Evolutionary conservation across 176 grass and related monocot species (phyloP).

Genomic region (Oryza glaberrima): DNA sequence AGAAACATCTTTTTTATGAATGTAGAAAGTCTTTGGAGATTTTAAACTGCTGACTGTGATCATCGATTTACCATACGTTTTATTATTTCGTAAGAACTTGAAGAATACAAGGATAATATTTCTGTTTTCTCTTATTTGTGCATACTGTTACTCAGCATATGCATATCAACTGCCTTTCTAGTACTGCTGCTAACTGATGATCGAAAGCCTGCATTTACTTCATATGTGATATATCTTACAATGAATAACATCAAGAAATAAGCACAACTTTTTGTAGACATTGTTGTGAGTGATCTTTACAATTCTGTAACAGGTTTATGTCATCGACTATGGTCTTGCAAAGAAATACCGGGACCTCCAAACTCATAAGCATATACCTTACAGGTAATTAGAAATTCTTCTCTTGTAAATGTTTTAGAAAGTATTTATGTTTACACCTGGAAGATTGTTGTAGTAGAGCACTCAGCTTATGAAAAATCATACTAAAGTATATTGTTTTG

Average conservation of each 20-base stretch:
- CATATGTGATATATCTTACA: not conserved
- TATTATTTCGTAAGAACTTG: slow-evolving; percentile 4
- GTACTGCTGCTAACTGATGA: slow-evolving; percentile 20
- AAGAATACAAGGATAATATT: slow-evolving; percentile 12
- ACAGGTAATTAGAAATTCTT: slow-evolving; percentile 51
- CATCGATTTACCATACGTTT: not conserved
- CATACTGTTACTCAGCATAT: not conserved
- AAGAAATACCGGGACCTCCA: slow-evolving; percentile 75
- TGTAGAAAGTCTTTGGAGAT: slow-evolving; percentile 3
- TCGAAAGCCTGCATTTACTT: not conserved
- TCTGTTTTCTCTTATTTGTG: not conserved
- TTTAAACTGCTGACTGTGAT: not conserved
- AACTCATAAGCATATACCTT: slow-evolving; percentile 76
- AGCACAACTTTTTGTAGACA: not conserved
- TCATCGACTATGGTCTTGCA: slow-evolving; percentile 72
- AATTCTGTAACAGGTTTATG: slow-evolving; percentile 53
- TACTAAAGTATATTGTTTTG: not conserved
- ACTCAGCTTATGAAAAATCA: not conserved
- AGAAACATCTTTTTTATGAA: not conserved
- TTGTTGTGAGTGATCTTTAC: not conserved
- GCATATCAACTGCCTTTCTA: not conserved
- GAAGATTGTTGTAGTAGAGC: slow-evolving; percentile 18
- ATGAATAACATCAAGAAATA: not conserved
- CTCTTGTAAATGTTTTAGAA: slow-evolving; percentile 20
- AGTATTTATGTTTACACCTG: slow-evolving; percentile 8